Conservation (phyloP, 768 basidiomycete genomes). For the Russula virescens region DNA sequence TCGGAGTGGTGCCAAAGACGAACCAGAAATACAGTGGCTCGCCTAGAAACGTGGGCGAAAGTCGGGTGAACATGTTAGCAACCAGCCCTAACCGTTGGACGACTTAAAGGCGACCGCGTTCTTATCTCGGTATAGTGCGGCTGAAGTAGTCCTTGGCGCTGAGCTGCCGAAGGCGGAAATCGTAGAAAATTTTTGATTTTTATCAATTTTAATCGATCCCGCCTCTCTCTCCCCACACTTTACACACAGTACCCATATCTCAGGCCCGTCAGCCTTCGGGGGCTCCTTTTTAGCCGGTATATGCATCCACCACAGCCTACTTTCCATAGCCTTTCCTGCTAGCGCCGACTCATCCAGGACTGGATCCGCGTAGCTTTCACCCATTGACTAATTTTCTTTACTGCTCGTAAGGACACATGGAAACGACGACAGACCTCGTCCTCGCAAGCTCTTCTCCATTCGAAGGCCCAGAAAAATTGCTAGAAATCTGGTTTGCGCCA, state of each 20-base stretch:
- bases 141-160: background rate
- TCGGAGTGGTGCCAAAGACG: background rate
- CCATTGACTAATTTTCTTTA: background rate
- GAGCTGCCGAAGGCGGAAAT: background rate
- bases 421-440: background rate
- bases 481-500: constrained; percentile 97
- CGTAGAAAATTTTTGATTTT: too few species aligned
- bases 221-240: background rate
- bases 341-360: background rate
- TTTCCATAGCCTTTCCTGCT: constrained; percentile 8
- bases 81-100: background rate
- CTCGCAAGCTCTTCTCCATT: constrained; percentile 46
- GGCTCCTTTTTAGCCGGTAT: constrained; percentile 3
- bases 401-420: constrained; percentile 3
- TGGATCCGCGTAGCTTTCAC: background rate
- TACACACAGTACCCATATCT: too few species aligned
- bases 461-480: constrained; percentile 90
- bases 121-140: too few species aligned
- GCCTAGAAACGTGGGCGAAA: background rate
- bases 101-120: too few species aligned
- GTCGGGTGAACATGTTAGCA: background rate
- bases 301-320: constrained; percentile 20
- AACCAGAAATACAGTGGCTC: too few species aligned
- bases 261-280: too few species aligned
- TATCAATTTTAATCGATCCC: background rate